These are phyloP conservation scores for Phyllosticta paracitricarpa DNA, from an alignment of 2,329 filamentous ascomycete genomes.

Conservation along the genomic window DNA sequence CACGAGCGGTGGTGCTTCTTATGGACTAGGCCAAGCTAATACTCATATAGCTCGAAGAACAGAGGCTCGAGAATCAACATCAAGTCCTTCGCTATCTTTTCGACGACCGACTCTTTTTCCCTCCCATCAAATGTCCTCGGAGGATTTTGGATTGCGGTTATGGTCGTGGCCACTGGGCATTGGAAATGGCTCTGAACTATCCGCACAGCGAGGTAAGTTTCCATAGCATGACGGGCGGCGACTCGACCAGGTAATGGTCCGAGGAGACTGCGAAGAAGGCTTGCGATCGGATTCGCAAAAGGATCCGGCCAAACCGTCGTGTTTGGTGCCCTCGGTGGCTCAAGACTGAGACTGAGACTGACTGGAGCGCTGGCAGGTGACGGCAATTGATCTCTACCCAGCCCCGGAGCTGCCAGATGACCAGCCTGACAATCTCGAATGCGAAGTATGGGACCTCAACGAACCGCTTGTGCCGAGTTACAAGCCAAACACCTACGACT, in stretches of 20 bases:
- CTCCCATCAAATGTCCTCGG: slow-evolving; percentile 20
- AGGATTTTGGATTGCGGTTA: slow-evolving; percentile 32
- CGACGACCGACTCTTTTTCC: slow-evolving; percentile 19
- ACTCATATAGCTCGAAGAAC: slow-evolving; percentile 24
- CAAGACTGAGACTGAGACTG: neutral
- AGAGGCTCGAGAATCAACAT: slow-evolving; percentile 26
- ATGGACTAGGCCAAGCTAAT: slow-evolving; percentile 10
- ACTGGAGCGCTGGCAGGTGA: slow-evolving; percentile 19
- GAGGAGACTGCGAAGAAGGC: neutral
- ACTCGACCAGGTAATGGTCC: neutral
- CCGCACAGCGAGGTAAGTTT: slow-evolving; percentile 27
- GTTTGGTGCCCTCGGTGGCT: neutral
- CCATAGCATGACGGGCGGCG: neutral
- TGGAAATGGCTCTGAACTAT: slow-evolving; percentile 27
- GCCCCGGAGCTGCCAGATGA: slow-evolving; percentile 22
- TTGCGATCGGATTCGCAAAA: neutral
- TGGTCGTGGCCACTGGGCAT: slow-evolving; percentile 28
- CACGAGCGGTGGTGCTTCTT: neutral
- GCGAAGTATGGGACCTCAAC: slow-evolving; percentile 29
- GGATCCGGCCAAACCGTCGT: neutral
- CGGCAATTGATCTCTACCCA: slow-evolving; percentile 29
- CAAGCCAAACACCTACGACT: slow-evolving; percentile 61
- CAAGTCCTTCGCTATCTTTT: slow-evolving; percentile 23
- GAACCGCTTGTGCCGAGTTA: slow-evolving; percentile 44
- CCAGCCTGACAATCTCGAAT: slow-evolving; percentile 25